Percentiles rank a stretch among this genome's conserved stretches.
Evolutionary conservation across 2,329 filamentous ascomycete species (phyloP).

Genomic region (Capronia americana): DNA sequence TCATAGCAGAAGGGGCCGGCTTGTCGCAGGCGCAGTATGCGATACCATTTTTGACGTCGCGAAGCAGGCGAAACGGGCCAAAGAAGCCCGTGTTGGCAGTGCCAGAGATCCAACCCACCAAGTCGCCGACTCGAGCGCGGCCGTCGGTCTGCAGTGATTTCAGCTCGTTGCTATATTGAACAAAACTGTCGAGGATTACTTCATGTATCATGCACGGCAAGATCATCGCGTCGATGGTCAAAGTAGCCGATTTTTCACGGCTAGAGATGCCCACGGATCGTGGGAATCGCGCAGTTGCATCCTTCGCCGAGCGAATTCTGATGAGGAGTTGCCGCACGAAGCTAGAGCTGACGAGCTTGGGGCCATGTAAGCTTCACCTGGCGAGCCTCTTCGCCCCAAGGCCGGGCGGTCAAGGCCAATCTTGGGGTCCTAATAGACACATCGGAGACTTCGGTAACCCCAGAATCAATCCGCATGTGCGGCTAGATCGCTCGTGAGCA

Average conservation of each 20-base stretch:
- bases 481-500: neutral
- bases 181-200: neutral
- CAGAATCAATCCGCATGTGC: neutral
- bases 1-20: constrained; percentile 17
- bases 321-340: constrained; percentile 5
- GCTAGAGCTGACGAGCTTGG: constrained; percentile 20
- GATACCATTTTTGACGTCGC: constrained; percentile 4
- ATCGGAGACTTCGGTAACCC: neutral
- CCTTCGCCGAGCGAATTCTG: neutral
- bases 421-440: constrained; percentile 3
- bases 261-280: constrained; percentile 6
- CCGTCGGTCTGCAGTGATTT: neutral
- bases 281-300: neutral
- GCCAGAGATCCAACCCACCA: neutral
- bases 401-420: neutral
- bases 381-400: neutral
- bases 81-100: constrained; percentile 15
- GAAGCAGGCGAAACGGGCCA: constrained; percentile 9
- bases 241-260: constrained; percentile 9
- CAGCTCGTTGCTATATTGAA: neutral
- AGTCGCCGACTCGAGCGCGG: neutral
- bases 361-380: constrained; percentile 18
- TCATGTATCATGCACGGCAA: neutral
- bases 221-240: neutral
- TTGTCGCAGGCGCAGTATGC: constrained; percentile 13